phyloP scores from a whole-genome alignment of 805 yeast genomes.

The Phaffomyces thermotolerans region DNA sequence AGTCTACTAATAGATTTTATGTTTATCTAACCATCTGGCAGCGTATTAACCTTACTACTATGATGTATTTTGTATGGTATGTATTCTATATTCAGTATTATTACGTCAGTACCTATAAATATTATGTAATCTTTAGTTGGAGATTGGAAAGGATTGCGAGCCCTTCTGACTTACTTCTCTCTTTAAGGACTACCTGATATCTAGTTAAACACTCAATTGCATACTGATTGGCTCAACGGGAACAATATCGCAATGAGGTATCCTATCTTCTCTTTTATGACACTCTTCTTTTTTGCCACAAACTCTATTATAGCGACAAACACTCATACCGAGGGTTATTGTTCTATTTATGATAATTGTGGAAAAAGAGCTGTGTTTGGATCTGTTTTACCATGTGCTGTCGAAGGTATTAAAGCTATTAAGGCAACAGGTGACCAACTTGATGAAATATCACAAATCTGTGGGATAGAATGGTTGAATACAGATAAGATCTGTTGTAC shows the following conservation, averaged over 20 bases:
- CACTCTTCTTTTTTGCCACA: not conserved
- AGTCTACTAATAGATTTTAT: no score
- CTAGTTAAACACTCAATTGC: no score
- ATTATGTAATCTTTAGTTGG: no score
- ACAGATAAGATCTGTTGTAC: slow-evolving; percentile 62
- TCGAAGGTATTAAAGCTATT: slow-evolving; percentile 47
- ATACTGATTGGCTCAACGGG: no score
- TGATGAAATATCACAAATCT: slow-evolving; percentile 44
- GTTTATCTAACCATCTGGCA: no score
- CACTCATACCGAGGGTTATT: slow-evolving; percentile 11
- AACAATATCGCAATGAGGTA: not conserved
- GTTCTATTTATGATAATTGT: slow-evolving; percentile 42
- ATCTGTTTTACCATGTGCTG: slow-evolving; percentile 70
- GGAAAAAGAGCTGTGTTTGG: slow-evolving; percentile 82
- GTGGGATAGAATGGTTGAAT: slow-evolving; percentile 64
- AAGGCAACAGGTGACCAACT: slow-evolving; percentile 31
- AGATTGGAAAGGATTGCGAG: no score
- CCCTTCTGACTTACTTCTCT: no score
- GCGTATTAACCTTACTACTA: no score
- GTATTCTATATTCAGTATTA: no score
- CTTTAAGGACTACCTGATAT: no score
- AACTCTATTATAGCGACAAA: not conserved
- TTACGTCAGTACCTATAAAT: no score
- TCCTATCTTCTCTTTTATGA: not conserved
- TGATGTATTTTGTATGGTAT: no score